Evolutionary conservation across 805 yeast genomes (phyloP), one percentile per base, ranked within the genome.

Genomic region (Lipomyces yamanashiensis): DNA sequence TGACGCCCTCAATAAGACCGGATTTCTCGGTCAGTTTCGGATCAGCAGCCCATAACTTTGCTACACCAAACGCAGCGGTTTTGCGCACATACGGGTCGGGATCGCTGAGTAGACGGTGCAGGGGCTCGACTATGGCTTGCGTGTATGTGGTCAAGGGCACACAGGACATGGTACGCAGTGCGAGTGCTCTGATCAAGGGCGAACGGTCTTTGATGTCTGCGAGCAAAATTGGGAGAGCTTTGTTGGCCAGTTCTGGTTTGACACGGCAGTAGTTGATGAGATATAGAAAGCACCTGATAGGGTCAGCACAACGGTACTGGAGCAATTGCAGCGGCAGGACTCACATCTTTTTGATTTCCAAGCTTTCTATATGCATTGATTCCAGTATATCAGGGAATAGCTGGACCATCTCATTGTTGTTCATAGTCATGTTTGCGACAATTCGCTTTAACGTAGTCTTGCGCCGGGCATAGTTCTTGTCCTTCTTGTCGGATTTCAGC

Each of bases 391-490:
- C 96, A 0, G 87, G 86, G 71, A 87, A 83, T 59, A 93, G 73
- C 19, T 77, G 74, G 10, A 85, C 80, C 84, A 92, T 84, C 72
- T 93, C 97, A 61, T 82, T 82, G 74, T 90, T 90, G 55, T 92
- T 91, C 76, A 91, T 81, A 6, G 96, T 87, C 75, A 91, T 82
- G 75, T 92, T 92, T 49, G 96, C 93, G 7, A 92, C 80, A 34
- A 91, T 82, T 71, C 88, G 89, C 74, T 87, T 87, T 71, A 93
- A 74, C 0, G 86, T 81, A 10, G 78, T 76, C 69, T 82, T 84
- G 60, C 76, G 77, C 40, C 70, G 68, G 58, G 70, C 71, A 59
- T 71, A 60, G 56, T 76, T 74, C 64, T 73, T 75, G 68, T 78
- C 80, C 53, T 69, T 68, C 54, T 72, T 75, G 51, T 76, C 78